phyloP scores from a whole-genome alignment of 306 rosid species.

The Astragalus membranaceus region DNA sequence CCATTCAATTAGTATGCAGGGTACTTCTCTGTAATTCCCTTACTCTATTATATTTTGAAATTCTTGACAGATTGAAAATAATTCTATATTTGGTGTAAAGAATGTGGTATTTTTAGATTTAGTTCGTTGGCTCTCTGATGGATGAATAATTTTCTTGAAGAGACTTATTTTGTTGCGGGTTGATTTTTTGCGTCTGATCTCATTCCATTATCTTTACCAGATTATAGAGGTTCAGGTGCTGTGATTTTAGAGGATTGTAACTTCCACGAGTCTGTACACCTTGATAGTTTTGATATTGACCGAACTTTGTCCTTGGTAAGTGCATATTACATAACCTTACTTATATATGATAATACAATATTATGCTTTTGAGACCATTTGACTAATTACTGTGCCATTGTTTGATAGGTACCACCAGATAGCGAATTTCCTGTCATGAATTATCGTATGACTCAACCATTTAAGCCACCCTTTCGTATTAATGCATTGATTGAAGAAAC shows the following conservation, averaged over 20 bases:
- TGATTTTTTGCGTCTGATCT: too few relatives aligned
- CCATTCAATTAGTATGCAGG: background rate
- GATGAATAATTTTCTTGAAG: too few relatives aligned
- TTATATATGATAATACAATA: background rate
- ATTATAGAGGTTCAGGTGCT: too few relatives aligned
- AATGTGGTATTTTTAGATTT: conserved; percentile 1
- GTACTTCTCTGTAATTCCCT: background rate
- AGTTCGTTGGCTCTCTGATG: background rate
- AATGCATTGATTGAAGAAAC: conserved; percentile 84
- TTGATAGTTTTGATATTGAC: too few relatives aligned
- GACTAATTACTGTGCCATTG: conserved; percentile 9
- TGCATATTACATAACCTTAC: background rate
- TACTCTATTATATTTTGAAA: conserved; percentile 4
- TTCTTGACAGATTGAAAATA: conserved; percentile 5
- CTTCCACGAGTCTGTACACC: too few relatives aligned
- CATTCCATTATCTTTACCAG: too few relatives aligned
- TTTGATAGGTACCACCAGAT: conserved; percentile 72
- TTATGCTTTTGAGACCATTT: background rate
- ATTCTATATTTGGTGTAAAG: background rate
- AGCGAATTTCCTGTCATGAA: conserved; percentile 98
- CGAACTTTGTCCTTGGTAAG: too few relatives aligned
- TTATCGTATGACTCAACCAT: conserved; percentile 82
- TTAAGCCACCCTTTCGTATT: conserved; percentile 82
- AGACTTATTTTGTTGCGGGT: too few relatives aligned
- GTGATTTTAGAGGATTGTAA: too few relatives aligned